Percentiles rank a stretch among this genome's conserved stretches.
Conservation (phyloP, 2,329 filamentous ascomycete genomes). For the Diaporthe nobilis region DNA sequence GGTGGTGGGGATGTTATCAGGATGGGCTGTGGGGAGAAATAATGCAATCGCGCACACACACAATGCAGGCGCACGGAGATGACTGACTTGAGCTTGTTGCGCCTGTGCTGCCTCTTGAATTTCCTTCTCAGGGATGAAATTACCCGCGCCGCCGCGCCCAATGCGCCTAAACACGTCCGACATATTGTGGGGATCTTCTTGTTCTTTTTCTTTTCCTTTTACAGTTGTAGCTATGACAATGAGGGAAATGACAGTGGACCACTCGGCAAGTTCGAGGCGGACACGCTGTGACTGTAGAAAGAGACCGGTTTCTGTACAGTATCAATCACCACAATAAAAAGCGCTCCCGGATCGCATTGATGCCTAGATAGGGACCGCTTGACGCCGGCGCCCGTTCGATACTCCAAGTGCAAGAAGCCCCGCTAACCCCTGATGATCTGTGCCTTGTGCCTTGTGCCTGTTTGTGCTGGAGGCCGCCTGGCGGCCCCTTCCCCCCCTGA, state of each 20-base stretch:
- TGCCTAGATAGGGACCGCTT: constrained; percentile 38
- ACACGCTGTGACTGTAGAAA: constrained; percentile 11
- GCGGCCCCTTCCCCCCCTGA: not conserved
- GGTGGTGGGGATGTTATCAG: not conserved
- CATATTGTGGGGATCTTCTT: constrained; percentile 40
- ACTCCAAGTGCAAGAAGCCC: constrained; percentile 25
- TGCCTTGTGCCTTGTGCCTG: constrained; percentile 4
- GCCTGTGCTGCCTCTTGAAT: constrained; percentile 59
- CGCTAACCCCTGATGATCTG: constrained; percentile 35
- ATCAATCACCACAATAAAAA: constrained; percentile 39
- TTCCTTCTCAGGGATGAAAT: constrained; percentile 69
- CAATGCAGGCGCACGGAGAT: not conserved
- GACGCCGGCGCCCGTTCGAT: constrained; percentile 25
- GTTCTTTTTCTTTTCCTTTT: not conserved
- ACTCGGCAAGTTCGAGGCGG: not conserved
- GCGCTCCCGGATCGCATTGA: constrained; percentile 43
- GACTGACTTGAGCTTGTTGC: constrained; percentile 39
- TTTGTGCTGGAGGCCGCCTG: constrained; percentile 5
- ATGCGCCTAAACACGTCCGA: constrained; percentile 64
- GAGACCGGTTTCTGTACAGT: constrained; percentile 44
- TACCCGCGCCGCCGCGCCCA: constrained; percentile 76
- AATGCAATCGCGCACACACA: not conserved
- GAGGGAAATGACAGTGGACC: constrained; percentile 15
- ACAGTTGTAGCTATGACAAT: constrained; percentile 1
- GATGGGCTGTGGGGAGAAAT: not conserved